Evolutionary conservation across 495 filamentous ascomycete species (phyloP).

Genomic region (Tuber aestivum): DNA sequence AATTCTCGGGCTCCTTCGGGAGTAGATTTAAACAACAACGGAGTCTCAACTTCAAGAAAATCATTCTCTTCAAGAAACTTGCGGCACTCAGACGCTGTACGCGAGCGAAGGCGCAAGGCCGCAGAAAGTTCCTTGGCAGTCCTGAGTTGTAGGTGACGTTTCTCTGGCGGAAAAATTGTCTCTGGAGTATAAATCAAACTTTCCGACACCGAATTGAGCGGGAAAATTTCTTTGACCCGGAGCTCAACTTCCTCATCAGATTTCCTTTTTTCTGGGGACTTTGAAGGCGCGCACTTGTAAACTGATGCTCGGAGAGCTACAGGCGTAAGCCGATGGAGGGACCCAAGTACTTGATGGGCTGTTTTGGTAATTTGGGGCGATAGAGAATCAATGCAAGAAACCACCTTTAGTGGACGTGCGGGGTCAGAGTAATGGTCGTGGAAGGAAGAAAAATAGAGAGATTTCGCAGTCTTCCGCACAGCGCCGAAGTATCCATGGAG

Average conservation of each 20-base stretch:
- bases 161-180: slow-evolving; percentile 63
- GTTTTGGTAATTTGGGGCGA: slow-evolving; percentile 10
- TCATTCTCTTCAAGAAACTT: slow-evolving; percentile 49
- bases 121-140: slow-evolving; percentile 58
- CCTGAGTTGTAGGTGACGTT: slow-evolving; percentile 79
- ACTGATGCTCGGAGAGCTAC: slow-evolving; percentile 27
- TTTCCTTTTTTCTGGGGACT: slow-evolving; percentile 20
- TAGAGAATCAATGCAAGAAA: slow-evolving; percentile 20
- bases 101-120: slow-evolving; percentile 57
- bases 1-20: slow-evolving; percentile 95
- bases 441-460: slow-evolving; percentile 29
- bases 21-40: slow-evolving; percentile 92
- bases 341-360: slow-evolving; percentile 28
- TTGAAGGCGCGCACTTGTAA: slow-evolving; percentile 11
- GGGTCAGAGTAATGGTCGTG: slow-evolving; percentile 32
- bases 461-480: slow-evolving; percentile 18
- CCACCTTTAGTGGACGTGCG: slow-evolving; percentile 24
- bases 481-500: slow-evolving; percentile 64
- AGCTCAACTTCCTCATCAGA: slow-evolving; percentile 49
- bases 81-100: slow-evolving; percentile 51
- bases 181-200: slow-evolving; percentile 68
- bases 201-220: slow-evolving; percentile 68
- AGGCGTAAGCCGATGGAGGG: slow-evolving; percentile 30
- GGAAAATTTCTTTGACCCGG: slow-evolving; percentile 56
- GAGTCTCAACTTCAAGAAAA: slow-evolving; percentile 84